These are phyloP conservation scores for Pseudozyma flocculosa DNA, from an alignment of 1,284 basidiomycete genomes.

Conservation along the genomic window DNA sequence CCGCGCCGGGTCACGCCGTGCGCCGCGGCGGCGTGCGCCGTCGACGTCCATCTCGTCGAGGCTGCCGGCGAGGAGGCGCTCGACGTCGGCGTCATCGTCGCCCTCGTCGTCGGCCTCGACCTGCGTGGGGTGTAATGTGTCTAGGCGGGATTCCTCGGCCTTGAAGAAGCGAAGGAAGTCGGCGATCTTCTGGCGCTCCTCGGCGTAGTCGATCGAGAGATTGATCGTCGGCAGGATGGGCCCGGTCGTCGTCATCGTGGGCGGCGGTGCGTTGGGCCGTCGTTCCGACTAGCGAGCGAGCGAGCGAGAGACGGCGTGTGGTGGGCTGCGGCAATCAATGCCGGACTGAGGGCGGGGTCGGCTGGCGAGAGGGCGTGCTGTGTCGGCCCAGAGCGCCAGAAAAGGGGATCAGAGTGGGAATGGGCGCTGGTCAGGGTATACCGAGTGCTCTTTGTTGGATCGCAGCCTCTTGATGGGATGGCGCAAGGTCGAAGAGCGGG, in stretches of 20 bases:
- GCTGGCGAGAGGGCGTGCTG: too few species aligned
- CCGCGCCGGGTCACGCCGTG: conserved; percentile 10
- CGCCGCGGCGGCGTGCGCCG: conserved; percentile 2
- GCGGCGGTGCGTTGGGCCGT: too few species aligned
- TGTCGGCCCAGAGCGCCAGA: too few species aligned
- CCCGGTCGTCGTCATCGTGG: conserved; percentile 20
- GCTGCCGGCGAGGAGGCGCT: conserved; percentile 12
- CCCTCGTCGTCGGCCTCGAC: conserved; percentile 18
- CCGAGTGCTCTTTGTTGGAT: too few species aligned
- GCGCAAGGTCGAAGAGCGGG: too few species aligned
- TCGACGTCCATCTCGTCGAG: conserved; percentile 33
- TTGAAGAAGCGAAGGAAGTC: conserved; percentile 54
- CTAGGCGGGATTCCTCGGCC: conserved; percentile 28
- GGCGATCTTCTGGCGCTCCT: conserved; percentile 57
- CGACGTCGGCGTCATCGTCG: conserved; percentile 18
- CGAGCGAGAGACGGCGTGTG: too few species aligned
- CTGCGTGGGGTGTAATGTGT: conserved; percentile 11
- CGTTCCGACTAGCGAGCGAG: too few species aligned
- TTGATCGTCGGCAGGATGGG: conserved; percentile 63
- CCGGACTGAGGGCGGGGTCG: too few species aligned
- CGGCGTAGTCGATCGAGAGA: conserved; percentile 63
- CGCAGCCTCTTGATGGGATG: too few species aligned
- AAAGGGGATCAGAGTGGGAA: too few species aligned
- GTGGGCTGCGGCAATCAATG: too few species aligned
- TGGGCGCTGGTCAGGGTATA: too few species aligned